Base-by-base conservation (phyloP, 2,329 filamentous ascomycete genomes). In the Calonectria pseudoreteaudii region DNA sequence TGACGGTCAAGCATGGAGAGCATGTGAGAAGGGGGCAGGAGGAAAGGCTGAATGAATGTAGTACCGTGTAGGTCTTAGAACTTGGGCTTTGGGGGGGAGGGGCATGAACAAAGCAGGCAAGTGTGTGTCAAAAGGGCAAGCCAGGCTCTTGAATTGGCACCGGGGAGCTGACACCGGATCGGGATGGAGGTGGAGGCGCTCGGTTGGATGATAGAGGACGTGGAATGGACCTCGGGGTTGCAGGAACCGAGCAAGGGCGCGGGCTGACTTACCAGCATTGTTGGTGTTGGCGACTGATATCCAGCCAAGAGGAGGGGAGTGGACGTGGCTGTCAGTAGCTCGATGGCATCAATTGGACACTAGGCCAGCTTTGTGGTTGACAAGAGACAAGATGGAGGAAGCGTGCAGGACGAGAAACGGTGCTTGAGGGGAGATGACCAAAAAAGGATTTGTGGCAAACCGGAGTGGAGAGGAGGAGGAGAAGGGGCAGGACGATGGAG, bases 91-190 rank as follows among this genome's bases (percentile, higher is more conserved):
- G n/a, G 77, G 60, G 50, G 52, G 30, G 58, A 58, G 74, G 72
- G 75, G 75, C 62, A 65, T 76, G 47, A 68, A 71, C 70, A 73
- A 16, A 36, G 49, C 31, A 26, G 52, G 71, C 71, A 52, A 34
- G 65, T 38, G 74, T 73, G 70, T 74, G 77, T 75, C 75, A 73
- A 72, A 71, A 65, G n/a, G n/a, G 44, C 44, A 23, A 68, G 66
- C 72, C 49, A 60, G 65, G 66, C 70, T 47, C 53, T 73, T 70
- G 71, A 36, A 70, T 56, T 72, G 60, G 71, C 69, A 74, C 76
- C 78, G 72, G 78, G 74, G 72, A 79, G 70, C 77, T 78, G 78
- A 77, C 73, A 77, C 78, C 70, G 70, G 76, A 79, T 77, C 74
- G 73, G 70, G 64, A 53, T 70, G 67, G 41, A 47, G 72, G 53